Base-by-base conservation (phyloP, 2,329 filamentous ascomycete species). In the Aspergillus sp. region DNA sequence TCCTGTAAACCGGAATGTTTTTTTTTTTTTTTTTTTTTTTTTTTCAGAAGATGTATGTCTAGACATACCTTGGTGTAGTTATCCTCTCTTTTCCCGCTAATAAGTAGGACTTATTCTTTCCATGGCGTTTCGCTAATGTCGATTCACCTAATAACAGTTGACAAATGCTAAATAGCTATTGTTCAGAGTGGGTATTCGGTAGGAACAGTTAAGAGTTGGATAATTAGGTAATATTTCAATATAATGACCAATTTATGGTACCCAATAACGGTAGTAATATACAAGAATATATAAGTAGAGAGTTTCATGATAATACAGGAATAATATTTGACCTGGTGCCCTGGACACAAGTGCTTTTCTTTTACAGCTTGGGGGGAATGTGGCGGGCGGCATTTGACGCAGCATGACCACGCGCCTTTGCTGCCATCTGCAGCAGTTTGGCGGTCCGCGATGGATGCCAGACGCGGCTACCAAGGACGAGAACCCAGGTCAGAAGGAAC, bases 401-500 rank as follows among this genome's bases (percentile, higher is more conserved):
- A 37, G 69, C 62, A 50, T 70, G 69, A 25, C 66, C 61, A 43
- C 66, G 71, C 46, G 68, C 70, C 61, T 76, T 77, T n/a, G 62
- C 66, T n/a, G 73, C 73, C 68, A 76, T 72, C 61, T 77, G 74
- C 52, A 92, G 76, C 59, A 90, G 70, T 54, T 79, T 82, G 50
- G 89, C 75, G 1, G 86, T 86, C 31, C 86, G 79, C 64, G 82
- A 86, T 1, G 91, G 90, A 53, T 93, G 81, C 77, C 89, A 90
- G 55, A 96, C 76, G 41, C 91, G 83, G 66, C 88, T 91, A 11
- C 90, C 90, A 39, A 97, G 79, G 1, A 97, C 83, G 21, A 96
- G 79, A 0, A 88, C 88, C 45, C 91, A 91, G 0, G 91, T 96
- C 60, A 99, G 77, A 19, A 99, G 79, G 2, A 90, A 91, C 64